Evolutionary conservation across 768 basidiomycete species (phyloP).

Genomic region (Tephrocybe sp.): DNA sequence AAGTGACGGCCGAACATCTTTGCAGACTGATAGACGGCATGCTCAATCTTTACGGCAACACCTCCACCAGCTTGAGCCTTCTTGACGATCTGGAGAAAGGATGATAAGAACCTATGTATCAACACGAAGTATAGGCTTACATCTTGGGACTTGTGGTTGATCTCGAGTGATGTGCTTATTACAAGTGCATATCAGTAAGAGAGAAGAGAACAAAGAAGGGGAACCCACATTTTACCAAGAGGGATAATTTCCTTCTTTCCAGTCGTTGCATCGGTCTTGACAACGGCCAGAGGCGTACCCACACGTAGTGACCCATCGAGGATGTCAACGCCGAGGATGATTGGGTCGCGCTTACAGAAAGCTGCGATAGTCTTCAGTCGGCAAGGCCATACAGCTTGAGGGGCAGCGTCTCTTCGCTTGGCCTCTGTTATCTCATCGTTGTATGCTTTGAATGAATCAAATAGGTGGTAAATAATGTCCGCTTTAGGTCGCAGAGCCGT

Average conservation of each 20-base stretch:
- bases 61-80: constrained; percentile 92
- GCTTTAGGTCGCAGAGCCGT: constrained; percentile 44
- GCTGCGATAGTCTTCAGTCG: constrained; percentile 87
- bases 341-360: constrained; percentile 96
- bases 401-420: constrained; percentile 86
- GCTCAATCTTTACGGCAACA: constrained; percentile 98
- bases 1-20: constrained; percentile 97
- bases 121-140: constrained; percentile 35
- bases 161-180: constrained; percentile 88
- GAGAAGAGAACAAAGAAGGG: neutral
- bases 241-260: constrained; percentile 89
- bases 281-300: constrained; percentile 94
- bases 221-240: constrained; percentile 81
- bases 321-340: constrained; percentile 96
- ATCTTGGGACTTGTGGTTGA: constrained; percentile 90
- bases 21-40: constrained; percentile 92
- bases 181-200: constrained; percentile 9
- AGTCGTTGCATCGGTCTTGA: constrained; percentile 81
- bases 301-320: constrained; percentile 87
- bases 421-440: constrained; percentile 89
- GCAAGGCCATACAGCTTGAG: constrained; percentile 97
- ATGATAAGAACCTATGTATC: constrained; percentile 1
- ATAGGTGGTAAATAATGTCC: constrained; percentile 98
- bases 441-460: constrained; percentile 97
- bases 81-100: constrained; percentile 70